phyloP scores from a whole-genome alignment of 192 early-diverging fungal species.

The Allomyces macrogynus region DNA sequence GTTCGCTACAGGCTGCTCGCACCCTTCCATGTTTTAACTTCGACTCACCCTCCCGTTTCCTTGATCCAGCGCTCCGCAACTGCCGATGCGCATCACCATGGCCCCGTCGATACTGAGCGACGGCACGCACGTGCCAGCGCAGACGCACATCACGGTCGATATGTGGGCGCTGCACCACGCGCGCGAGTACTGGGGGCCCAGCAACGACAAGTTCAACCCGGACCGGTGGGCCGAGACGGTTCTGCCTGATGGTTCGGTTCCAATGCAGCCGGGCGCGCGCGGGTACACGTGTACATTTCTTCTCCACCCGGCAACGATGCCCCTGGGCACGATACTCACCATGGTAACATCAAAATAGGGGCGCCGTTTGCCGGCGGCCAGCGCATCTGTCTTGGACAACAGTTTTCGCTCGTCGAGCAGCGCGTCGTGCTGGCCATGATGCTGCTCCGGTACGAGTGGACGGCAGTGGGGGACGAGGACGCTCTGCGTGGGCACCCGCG shows the following conservation, averaged over 20 bases:
- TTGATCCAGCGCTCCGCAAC: no score
- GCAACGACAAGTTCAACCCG: constrained; percentile 20
- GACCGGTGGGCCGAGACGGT: constrained; percentile 19
- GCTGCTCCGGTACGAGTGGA: constrained; percentile 21
- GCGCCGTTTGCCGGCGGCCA: constrained; percentile 36
- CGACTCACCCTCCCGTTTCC: no score
- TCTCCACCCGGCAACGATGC: not conserved
- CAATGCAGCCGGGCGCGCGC: not conserved
- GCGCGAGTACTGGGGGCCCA: constrained; percentile 15
- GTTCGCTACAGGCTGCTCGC: constrained; percentile 3
- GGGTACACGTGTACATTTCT: not conserved
- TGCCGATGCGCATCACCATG: no score
- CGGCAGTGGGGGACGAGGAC: constrained; percentile 2
- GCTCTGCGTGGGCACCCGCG: no score
- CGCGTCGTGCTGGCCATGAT: constrained; percentile 30
- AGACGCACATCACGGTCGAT: constrained; percentile 15
- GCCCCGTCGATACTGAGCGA: constrained; percentile 1
- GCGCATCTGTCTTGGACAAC: constrained; percentile 41
- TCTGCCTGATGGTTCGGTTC: not conserved
- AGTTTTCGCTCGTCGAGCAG: constrained; percentile 38
- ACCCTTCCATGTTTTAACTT: no score
- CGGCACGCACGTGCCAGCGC: constrained; percentile 16
- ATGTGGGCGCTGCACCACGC: constrained; percentile 25
- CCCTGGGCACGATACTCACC: not conserved
- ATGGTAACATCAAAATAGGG: constrained; percentile 10